Conservation (phyloP, 2,329 filamentous ascomycete species). For the Decorospora gaudefroyi region DNA sequence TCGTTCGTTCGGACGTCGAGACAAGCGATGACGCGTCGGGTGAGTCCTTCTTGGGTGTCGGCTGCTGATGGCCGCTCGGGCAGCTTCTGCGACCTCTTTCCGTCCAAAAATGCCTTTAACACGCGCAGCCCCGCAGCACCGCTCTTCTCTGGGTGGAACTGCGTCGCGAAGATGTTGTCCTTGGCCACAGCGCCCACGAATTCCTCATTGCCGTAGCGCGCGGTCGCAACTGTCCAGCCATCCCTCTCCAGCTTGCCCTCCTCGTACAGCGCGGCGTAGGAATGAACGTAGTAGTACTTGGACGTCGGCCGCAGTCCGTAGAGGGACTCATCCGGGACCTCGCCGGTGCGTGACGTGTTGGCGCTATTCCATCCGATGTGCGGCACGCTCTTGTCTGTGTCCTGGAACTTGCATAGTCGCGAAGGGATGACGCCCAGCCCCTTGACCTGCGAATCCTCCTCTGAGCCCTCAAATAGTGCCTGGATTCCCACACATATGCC, state of each 20-base stretch:
- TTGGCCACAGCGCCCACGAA: constrained; percentile 90
- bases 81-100: constrained; percentile 63
- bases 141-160: constrained; percentile 98
- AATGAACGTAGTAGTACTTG: constrained; percentile 99
- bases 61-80: constrained; percentile 40
- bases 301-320: constrained; percentile 79
- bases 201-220: constrained; percentile 81
- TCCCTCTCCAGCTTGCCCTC: constrained; percentile 73
- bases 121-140: constrained; percentile 85
- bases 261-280: constrained; percentile 80
- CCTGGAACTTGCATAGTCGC: constrained; percentile 74
- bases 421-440: constrained; percentile 78
- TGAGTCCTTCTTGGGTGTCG: constrained; percentile 68
- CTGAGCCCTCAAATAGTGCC: constrained; percentile 83
- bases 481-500: constrained; percentile 95
- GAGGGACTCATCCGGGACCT: constrained; percentile 59
- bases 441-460: constrained; percentile 71
- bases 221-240: constrained; percentile 92
- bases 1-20: constrained; percentile 96
- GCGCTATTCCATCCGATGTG: constrained; percentile 99
- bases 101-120: constrained; percentile 83
- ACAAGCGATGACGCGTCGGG: constrained; percentile 92
- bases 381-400: constrained; percentile 83
- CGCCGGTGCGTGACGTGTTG: constrained; percentile 58
- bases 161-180: constrained; percentile 85